Base-by-base conservation (phyloP, 2,329 filamentous ascomycete genomes). In the Colletotrichum lini region DNA sequence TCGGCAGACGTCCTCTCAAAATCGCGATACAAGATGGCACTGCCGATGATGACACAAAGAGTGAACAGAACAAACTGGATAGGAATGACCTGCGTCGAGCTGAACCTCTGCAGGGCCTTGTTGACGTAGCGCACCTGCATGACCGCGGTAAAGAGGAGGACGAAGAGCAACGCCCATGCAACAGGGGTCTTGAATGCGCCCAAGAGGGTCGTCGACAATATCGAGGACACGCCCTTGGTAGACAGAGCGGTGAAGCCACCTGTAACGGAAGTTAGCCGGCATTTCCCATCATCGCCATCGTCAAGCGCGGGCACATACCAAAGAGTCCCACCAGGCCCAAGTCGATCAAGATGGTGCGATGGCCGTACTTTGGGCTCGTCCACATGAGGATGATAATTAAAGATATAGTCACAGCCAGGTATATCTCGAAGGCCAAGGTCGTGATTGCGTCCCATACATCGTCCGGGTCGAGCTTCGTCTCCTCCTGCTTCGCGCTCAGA, bases 41-140 rank as follows among this genome's bases (percentile, higher is more conserved):
- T 98, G 67, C 96, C 96, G 62, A 98, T 87, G 76, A 99, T 98
- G 73, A 98, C 96, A 7, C 94, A 97, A 9, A 99, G 87, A 0
- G 96, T 99, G 80, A 99, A 99, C 73, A 97, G 89, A 60, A 99
- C 96, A 77, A 99, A 99, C 78, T 99, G 96, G 16, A 96, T 96
- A 0, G 96, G 96, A 73, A 99, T 99, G 75, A 99, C 96, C 80
- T 98, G 95, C 0, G 96, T 99, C 8, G 96, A 98, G 81, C 98
- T 94, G 84, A 98, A 99, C 57, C 94, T 91, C 80, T 98, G 95
- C 63, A 99, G 86, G 1, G 89, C 87, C 75, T 88, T 93, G 83
- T 98, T 99, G 79, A 99, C 89, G 79, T 98, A 99, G 79, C 94
- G 96, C 76, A 99, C 96, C 83, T 99, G 96, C 93, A 98, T 95